phyloP scores from a whole-genome alignment of 805 yeast genomes.

The Groenewaldozyma tartarivorans region DNA sequence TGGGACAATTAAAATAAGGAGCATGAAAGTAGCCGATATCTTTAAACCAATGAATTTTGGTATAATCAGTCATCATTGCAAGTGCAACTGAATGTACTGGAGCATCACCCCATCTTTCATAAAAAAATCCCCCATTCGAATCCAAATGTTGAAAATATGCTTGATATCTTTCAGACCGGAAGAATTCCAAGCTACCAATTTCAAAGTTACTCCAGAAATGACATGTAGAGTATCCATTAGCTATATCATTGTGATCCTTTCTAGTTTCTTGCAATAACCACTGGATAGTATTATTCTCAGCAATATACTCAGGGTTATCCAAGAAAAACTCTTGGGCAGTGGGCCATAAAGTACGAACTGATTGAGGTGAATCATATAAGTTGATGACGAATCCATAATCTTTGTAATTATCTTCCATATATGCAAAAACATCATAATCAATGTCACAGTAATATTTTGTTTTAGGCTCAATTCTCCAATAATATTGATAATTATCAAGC shows the following conservation, averaged over 20 bases:
- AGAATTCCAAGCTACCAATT: slow-evolving; percentile 76
- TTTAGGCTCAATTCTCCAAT: slow-evolving; percentile 76
- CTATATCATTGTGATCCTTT: slow-evolving; percentile 32
- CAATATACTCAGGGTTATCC: slow-evolving; percentile 46
- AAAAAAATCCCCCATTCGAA: slow-evolving; percentile 68
- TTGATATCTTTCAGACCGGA: slow-evolving; percentile 55
- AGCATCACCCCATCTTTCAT: slow-evolving; percentile 92
- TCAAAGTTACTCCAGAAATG: slow-evolving; percentile 92
- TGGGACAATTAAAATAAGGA: slow-evolving; percentile 75
- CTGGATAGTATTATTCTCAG: slow-evolving; percentile 43
- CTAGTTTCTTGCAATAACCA: slow-evolving; percentile 46
- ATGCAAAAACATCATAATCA: slow-evolving; percentile 35
- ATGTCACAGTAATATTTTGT: slow-evolving; percentile 61
- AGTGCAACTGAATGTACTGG: slow-evolving; percentile 79
- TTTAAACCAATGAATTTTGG: slow-evolving; percentile 74
- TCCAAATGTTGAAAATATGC: slow-evolving; percentile 59
- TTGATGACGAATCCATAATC: slow-evolving; percentile 65
- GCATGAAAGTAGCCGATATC: slow-evolving; percentile 75
- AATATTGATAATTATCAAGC: slow-evolving; percentile 51
- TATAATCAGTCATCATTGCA: slow-evolving; percentile 60
- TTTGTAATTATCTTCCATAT: slow-evolving; percentile 47
- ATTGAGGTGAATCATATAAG: slow-evolving; percentile 60
- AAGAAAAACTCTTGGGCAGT: slow-evolving; percentile 52
- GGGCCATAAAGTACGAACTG: slow-evolving; percentile 59
- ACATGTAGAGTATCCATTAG: slow-evolving; percentile 46